These are phyloP conservation scores for Geosiphon pyriformis DNA, from an alignment of 192 early-diverging fungal species.

Conservation along the genomic window DNA sequence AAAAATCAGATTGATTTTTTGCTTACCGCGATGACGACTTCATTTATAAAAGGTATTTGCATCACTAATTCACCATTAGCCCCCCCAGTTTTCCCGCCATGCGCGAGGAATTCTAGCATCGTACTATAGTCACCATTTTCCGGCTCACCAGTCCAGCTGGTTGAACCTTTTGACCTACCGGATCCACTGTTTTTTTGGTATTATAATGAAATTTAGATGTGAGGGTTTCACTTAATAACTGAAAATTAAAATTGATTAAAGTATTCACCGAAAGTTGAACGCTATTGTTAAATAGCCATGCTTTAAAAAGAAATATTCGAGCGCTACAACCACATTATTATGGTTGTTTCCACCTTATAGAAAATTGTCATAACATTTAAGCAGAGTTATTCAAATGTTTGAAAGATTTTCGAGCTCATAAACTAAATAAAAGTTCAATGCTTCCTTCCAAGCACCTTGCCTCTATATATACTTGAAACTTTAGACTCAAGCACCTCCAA, in stretches of 20 bases:
- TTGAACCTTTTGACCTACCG: constrained; percentile 37
- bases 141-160: constrained; percentile 36
- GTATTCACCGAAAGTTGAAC: constrained; percentile 37
- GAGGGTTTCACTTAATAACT: not conserved
- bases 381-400: no score
- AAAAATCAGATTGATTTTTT: no score
- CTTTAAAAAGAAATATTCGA: constrained; percentile 13
- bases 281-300: constrained; percentile 30
- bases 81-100: constrained; percentile 6
- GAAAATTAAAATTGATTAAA: constrained; percentile 7
- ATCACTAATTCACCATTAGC: not conserved
- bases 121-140: constrained; percentile 38
- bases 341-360: constrained; percentile 15
- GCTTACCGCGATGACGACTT: constrained; percentile 11
- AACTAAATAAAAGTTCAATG: no score
- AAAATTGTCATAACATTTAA: no score
- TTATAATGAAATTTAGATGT: constrained; percentile 2
- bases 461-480: no score
- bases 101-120: constrained; percentile 32
- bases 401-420: no score
- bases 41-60: constrained; percentile 1
- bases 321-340: constrained; percentile 16
- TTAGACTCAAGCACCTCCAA: no score
- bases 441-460: no score
- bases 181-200: constrained; percentile 34